phyloP scores from a whole-genome alignment of 805 yeast genomes.

The Saturnispora besseyi region DNA sequence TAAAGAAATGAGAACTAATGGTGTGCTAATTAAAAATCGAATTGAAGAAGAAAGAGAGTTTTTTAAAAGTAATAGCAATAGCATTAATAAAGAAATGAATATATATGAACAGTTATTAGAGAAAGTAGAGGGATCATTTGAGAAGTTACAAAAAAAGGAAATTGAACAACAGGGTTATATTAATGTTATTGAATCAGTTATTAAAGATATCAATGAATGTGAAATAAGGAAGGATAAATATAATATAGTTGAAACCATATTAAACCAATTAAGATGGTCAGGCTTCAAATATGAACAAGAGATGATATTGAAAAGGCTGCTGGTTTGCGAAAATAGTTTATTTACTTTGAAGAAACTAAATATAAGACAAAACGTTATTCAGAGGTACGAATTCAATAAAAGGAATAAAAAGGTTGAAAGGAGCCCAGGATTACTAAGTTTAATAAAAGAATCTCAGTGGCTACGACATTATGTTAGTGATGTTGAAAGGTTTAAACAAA shows the following conservation, averaged over 20 bases:
- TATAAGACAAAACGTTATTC: slow-evolving; percentile 3
- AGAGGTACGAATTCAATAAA: slow-evolving; percentile 5
- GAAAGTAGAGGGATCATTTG: slow-evolving; percentile 1
- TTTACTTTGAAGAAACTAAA: neutral
- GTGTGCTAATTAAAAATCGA: neutral
- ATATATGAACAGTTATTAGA: neutral
- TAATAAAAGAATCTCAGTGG: slow-evolving; percentile 8
- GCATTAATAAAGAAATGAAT: neutral
- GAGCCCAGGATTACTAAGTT: neutral
- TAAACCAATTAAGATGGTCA: slow-evolving; percentile 5
- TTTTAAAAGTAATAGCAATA: neutral
- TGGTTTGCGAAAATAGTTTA: neutral
- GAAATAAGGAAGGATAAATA: neutral
- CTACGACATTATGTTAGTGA: slow-evolving; percentile 5
- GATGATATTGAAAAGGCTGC: neutral
- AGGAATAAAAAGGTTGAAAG: neutral
- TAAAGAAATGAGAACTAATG: neutral
- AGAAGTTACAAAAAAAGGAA: neutral
- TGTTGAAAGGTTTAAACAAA: slow-evolving; percentile 6
- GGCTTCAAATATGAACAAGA: neutral
- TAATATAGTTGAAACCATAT: neutral
- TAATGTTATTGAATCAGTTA: neutral
- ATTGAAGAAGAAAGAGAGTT: neutral
- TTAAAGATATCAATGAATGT: neutral
- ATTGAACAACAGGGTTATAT: neutral